Evolutionary conservation across 2,329 filamentous ascomycete species (phyloP).

Genomic region (Exophiala viscosa): DNA sequence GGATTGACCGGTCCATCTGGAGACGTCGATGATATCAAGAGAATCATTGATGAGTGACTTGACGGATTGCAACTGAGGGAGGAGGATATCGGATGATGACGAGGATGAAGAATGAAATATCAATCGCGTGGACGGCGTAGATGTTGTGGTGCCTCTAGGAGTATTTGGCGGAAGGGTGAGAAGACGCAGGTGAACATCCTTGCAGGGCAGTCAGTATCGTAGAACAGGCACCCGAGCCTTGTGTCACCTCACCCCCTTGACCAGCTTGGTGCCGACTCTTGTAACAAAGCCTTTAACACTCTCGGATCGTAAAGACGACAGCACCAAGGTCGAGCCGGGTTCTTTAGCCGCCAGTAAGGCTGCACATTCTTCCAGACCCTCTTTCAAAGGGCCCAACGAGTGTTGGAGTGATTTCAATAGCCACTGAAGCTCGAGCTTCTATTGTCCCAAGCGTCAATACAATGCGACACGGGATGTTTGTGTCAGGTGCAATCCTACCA

Average conservation of each 20-base stretch:
- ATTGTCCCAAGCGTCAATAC: conserved; percentile 9
- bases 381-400: conserved; percentile 59
- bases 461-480: not conserved
- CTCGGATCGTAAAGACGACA: conserved; percentile 84
- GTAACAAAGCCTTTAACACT: conserved; percentile 89
- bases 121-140: conserved; percentile 49
- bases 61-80: conserved; percentile 68
- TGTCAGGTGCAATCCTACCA: conserved; percentile 38
- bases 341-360: conserved; percentile 79
- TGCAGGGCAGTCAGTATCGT: not conserved
- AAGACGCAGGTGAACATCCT: conserved; percentile 75
- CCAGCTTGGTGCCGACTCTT: conserved; percentile 80
- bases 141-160: conserved; percentile 30
- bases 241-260: conserved; percentile 69
- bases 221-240: conserved; percentile 1
- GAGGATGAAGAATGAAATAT: conserved; percentile 53
- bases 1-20: conserved; percentile 67
- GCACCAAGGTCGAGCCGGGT: conserved; percentile 79
- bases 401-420: conserved; percentile 59
- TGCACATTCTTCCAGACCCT: conserved; percentile 83
- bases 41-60: conserved; percentile 76
- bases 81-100: conserved; percentile 55
- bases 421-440: conserved; percentile 57
- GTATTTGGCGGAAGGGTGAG: conserved; percentile 57
- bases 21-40: conserved; percentile 77